Conservation (phyloP, 257 asterid genomes). For the Gentiana macrophylla region DNA sequence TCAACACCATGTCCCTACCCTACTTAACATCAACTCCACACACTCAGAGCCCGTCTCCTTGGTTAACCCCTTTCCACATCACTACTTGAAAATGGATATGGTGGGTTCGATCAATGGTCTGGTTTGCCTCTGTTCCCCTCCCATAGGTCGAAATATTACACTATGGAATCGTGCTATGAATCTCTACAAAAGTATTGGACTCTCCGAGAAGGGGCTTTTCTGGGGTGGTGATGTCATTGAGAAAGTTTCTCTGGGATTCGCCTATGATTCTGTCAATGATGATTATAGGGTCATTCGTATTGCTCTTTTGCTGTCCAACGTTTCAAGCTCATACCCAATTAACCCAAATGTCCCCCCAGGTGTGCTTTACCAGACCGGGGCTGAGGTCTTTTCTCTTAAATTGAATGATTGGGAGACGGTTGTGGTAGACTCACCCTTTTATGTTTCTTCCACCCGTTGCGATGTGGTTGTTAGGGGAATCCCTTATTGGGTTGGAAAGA, state of each 20-base stretch:
- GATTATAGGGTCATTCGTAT: slow-evolving; percentile 1
- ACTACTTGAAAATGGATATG: background rate
- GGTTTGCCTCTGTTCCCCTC: background rate
- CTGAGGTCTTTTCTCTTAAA: background rate
- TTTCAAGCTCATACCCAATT: too few species aligned
- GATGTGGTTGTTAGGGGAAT: background rate
- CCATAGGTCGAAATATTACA: background rate
- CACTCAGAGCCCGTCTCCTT: background rate
- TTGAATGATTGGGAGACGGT: background rate
- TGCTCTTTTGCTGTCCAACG: background rate
- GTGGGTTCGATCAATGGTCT: slow-evolving; percentile 3
- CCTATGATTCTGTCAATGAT: background rate
- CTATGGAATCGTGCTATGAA: slow-evolving; percentile 1
- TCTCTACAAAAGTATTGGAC: background rate
- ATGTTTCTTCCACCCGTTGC: background rate
- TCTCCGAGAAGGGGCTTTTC: background rate
- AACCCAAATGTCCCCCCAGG: too few species aligned
- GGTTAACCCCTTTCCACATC: background rate
- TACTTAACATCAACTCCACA: background rate
- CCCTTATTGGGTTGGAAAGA: background rate
- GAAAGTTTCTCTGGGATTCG: background rate
- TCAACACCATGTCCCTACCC: background rate
- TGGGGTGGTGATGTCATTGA: too few species aligned
- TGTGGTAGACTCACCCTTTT: background rate
- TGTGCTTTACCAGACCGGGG: background rate